These are phyloP conservation scores for Salix purpurea DNA, from an alignment of 345 rosid genomes.

Conservation along the genomic window DNA sequence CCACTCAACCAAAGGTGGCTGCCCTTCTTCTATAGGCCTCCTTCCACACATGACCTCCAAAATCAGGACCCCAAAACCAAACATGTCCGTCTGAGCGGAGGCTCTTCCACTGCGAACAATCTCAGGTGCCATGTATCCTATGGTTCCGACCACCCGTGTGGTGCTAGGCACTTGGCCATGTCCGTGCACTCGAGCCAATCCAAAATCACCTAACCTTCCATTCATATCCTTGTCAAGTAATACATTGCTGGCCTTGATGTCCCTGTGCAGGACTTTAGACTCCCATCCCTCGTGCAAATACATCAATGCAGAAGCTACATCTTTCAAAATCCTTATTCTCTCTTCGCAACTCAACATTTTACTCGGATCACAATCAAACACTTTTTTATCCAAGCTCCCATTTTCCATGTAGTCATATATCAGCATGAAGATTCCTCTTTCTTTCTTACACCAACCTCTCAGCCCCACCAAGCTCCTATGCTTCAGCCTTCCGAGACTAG, in stretches of 20 bases:
- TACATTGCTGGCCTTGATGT: constrained; percentile 80
- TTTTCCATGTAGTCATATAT: constrained; percentile 79
- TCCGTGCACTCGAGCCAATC: constrained; percentile 64
- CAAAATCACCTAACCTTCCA: constrained; percentile 71
- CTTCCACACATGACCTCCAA: constrained; percentile 57
- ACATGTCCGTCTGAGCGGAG: constrained; percentile 43
- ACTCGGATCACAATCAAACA: constrained; percentile 41
- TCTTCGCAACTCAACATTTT: constrained; percentile 42
- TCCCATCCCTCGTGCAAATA: constrained; percentile 83
- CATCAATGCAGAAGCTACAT: constrained; percentile 60
- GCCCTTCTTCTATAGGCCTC: constrained; percentile 50
- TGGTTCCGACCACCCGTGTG: constrained; percentile 64
- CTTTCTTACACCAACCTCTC: constrained; percentile 83
- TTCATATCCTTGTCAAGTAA: constrained; percentile 68
- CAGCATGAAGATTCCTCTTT: constrained; percentile 61
- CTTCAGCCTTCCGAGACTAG: constrained; percentile 68
- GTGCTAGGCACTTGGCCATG: constrained; percentile 56
- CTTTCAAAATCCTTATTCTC: constrained; percentile 49
- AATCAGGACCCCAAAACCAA: constrained; percentile 44
- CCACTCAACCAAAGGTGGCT: constrained; percentile 38
- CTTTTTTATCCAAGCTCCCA: constrained; percentile 61
- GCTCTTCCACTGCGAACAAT: constrained; percentile 44
- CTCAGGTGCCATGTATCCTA: constrained; percentile 80
- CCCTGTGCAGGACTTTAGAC: constrained; percentile 63
- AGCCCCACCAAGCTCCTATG: constrained; percentile 63